phyloP scores from a whole-genome alignment of 163 green algal genomes.

The Chlamydomonas reinhardtii region DNA sequence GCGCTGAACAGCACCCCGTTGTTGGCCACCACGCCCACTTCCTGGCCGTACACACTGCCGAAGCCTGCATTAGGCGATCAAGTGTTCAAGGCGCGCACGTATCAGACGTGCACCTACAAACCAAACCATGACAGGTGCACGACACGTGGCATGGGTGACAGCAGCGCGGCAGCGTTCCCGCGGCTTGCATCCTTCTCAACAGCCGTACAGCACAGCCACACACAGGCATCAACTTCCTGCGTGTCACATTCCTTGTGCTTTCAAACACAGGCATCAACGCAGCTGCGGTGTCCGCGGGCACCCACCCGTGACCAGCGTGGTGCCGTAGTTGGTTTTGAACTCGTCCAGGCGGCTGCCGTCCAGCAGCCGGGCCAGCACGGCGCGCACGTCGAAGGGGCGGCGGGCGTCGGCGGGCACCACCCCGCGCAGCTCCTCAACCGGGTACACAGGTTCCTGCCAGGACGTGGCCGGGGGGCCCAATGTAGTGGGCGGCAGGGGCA shows the following conservation, averaged over 20 bases:
- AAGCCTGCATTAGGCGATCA: too few species aligned
- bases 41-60: conserved; percentile 80
- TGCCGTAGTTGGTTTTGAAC: conserved; percentile 94
- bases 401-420: conserved; percentile 77
- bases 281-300: too few species aligned
- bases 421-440: conserved; percentile 73
- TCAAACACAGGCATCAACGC: too few species aligned
- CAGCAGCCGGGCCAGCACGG: conserved; percentile 85
- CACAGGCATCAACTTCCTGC: too few species aligned
- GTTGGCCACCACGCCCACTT: conserved; percentile 93
- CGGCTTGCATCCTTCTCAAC: too few species aligned
- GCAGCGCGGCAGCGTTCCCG: too few species aligned
- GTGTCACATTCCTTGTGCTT: too few species aligned
- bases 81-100: too few species aligned
- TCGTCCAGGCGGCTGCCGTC: conserved; percentile 92
- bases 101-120: too few species aligned
- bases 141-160: too few species aligned
- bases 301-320: conserved; percentile 85
- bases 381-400: conserved; percentile 82
- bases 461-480: neutral
- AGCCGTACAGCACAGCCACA: too few species aligned
- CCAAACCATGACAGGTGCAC: too few species aligned
- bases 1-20: conserved; percentile 93
- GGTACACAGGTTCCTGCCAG: conserved; percentile 75
- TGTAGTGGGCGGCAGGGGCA: conserved; percentile 34